Percentiles rank a stretch among this genome's conserved stretches.
phyloP scores from a whole-genome alignment of 2,329 filamentous ascomycete species.

The Lithohypha guttulata region DNA sequence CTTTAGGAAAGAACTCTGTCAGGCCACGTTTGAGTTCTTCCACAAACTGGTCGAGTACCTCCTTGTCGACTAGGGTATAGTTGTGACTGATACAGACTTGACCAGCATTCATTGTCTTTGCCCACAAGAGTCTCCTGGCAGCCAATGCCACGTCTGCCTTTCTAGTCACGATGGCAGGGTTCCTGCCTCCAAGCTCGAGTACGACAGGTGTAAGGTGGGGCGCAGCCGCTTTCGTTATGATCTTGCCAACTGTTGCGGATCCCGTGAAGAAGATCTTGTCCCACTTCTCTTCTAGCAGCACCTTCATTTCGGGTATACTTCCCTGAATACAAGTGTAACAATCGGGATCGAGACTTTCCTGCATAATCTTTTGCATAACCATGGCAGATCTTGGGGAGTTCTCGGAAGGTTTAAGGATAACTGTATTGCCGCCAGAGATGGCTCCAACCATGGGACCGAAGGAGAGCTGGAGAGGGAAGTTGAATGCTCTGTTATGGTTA shows the following conservation, averaged over 20 bases:
- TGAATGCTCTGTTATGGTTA: constrained; percentile 55
- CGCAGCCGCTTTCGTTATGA: constrained; percentile 82
- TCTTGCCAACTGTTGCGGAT: constrained; percentile 64
- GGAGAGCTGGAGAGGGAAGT: constrained; percentile 78
- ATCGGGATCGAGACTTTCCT: constrained; percentile 62
- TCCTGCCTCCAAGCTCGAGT: constrained; percentile 81
- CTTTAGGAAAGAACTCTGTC: constrained; percentile 72
- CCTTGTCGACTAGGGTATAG: constrained; percentile 74
- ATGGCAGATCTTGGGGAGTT: constrained; percentile 64
- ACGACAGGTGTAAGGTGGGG: constrained; percentile 76
- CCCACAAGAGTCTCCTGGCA: constrained; percentile 76
- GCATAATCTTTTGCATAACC: constrained; percentile 67
- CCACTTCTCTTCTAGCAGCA: constrained; percentile 78
- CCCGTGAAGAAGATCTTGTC: constrained; percentile 98
- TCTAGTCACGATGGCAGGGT: constrained; percentile 84
- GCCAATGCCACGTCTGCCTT: constrained; percentile 70
- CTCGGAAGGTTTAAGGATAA: constrained; percentile 84
- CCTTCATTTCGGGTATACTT: constrained; percentile 65
- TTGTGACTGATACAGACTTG: constrained; percentile 92
- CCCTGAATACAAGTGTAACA: constrained; percentile 75
- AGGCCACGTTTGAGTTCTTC: constrained; percentile 60
- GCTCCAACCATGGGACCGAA: constrained; percentile 74
- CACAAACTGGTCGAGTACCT: constrained; percentile 61
- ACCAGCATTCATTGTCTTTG: constrained; percentile 74
- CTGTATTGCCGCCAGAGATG: constrained; percentile 84